These are phyloP conservation scores for Buxus sempervirens DNA, from an alignment of 164 flowering plant species.

Conservation along the genomic window DNA sequence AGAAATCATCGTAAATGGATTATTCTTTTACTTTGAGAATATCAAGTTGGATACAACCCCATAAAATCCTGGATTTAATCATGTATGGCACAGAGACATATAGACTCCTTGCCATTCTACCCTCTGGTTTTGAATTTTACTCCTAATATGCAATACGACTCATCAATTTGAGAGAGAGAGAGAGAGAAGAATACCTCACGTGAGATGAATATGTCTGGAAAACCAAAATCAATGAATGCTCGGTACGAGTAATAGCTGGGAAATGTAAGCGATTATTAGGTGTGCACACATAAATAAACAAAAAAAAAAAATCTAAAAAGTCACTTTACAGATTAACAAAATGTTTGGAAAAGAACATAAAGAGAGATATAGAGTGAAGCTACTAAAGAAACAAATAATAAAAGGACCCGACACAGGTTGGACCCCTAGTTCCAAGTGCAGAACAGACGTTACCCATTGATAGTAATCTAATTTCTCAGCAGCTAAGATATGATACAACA, in stretches of 20 bases:
- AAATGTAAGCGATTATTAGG: constrained; percentile 1
- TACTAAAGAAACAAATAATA: too few relatives aligned
- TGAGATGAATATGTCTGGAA: constrained; percentile 81
- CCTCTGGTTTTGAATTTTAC: too few relatives aligned
- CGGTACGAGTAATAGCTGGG: constrained; percentile 82
- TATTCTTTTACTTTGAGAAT: background rate
- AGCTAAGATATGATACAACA: too few relatives aligned
- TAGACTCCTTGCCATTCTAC: too few relatives aligned
- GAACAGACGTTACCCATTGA: too few relatives aligned
- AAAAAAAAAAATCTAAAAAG: background rate
- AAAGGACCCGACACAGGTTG: too few relatives aligned
- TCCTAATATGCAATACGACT: background rate
- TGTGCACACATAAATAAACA: background rate
- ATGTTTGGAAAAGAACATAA: background rate
- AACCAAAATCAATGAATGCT: constrained; percentile 78
- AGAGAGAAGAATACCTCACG: constrained; percentile 65
- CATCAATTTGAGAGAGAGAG: background rate
- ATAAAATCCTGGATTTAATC: background rate
- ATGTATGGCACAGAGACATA: background rate
- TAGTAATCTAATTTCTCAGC: too few relatives aligned
- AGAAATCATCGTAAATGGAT: too few relatives aligned
- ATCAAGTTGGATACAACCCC: background rate
- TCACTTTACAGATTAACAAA: background rate
- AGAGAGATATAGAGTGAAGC: background rate
- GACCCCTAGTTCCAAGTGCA: too few relatives aligned